phyloP scores from a whole-genome alignment of 2,329 filamentous ascomycete genomes.

The Arachnomyces sp. region DNA sequence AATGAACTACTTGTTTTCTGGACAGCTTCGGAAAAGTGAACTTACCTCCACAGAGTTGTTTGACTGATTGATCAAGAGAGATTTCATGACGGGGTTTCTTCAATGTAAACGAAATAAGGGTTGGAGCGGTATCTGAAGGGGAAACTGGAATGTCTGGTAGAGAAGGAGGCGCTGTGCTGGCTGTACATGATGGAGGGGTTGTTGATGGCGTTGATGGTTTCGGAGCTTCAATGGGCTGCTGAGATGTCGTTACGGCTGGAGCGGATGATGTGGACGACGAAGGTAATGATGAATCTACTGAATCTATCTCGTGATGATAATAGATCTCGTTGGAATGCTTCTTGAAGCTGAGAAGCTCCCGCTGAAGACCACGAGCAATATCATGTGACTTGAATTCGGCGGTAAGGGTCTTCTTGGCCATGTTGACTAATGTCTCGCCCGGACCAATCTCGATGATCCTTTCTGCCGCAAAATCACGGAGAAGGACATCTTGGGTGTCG shows the following conservation, averaged over 20 bases:
- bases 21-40: neutral
- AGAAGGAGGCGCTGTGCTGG: neutral
- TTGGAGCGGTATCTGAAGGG: slow-evolving; percentile 17
- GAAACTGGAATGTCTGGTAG: slow-evolving; percentile 12
- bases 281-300: slow-evolving; percentile 32
- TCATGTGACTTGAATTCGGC: slow-evolving; percentile 16
- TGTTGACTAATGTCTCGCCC: slow-evolving; percentile 27
- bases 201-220: slow-evolving; percentile 22
- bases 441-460: slow-evolving; percentile 36
- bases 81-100: slow-evolving; percentile 22
- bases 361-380: slow-evolving; percentile 12
- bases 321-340: slow-evolving; percentile 18
- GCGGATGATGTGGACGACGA: slow-evolving; percentile 22
- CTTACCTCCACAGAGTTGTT: slow-evolving; percentile 24
- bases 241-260: no score
- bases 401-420: slow-evolving; percentile 30
- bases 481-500: slow-evolving; percentile 32
- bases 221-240: neutral
- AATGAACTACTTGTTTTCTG: neutral
- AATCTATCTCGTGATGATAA: slow-evolving; percentile 14
- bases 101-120: slow-evolving; percentile 24
- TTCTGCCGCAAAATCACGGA: slow-evolving; percentile 19
- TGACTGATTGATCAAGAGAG: slow-evolving; percentile 23
- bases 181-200: slow-evolving; percentile 3
- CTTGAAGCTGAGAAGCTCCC: slow-evolving; percentile 19